Base-by-base conservation (phyloP, 2,329 filamentous ascomycete species). In the Fusarium kyushuense region DNA sequence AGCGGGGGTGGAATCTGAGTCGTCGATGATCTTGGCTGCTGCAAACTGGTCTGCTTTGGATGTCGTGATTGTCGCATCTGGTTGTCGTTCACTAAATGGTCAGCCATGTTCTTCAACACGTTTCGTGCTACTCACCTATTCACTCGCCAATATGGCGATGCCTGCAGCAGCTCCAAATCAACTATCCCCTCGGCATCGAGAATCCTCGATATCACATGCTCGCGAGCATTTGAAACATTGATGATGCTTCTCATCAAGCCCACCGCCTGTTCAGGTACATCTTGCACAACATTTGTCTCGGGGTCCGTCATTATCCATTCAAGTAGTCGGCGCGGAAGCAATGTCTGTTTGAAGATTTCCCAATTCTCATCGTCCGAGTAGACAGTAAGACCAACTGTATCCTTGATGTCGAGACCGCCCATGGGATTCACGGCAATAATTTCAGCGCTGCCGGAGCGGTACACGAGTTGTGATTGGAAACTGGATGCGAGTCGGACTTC, bases 271-370 rank as follows among this genome's bases (percentile, higher is more conserved):
- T 73, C 70, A 5, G 61, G 25, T 3, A 70, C 60, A 8, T 41
- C 19, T 14, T 51, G 57, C 5, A n/a, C 40, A 3, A 46, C 5
- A 4, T 54, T 49, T 10, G 68, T 56, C 11, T 58, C 58, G 6
- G 70, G 70, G 9, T 72, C 54, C 2, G 65, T 67, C 71, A 73
- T 73, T 17, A 73, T 58, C 71, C 71, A 73, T 42, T 72, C 70
- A 27, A 73, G 19, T n/a, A 73, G 48, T 12, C 66, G 58, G 33
- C 64, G 69, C 9, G 71, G 71, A 5, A 73, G 58, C 21, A 53
- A 42, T 14, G 63, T 63, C 23, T 65, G 58, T 49, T 60, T 67
- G 14, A 63, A 42, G 11, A 73, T 54, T n/a, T 73, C 65, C 53
- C 64, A 67, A 29, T 64, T 61, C 49, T 70, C 68, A 4, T 69